phyloP scores from a whole-genome alignment of 768 basidiomycete genomes.

The Tulasnella calospora region DNA sequence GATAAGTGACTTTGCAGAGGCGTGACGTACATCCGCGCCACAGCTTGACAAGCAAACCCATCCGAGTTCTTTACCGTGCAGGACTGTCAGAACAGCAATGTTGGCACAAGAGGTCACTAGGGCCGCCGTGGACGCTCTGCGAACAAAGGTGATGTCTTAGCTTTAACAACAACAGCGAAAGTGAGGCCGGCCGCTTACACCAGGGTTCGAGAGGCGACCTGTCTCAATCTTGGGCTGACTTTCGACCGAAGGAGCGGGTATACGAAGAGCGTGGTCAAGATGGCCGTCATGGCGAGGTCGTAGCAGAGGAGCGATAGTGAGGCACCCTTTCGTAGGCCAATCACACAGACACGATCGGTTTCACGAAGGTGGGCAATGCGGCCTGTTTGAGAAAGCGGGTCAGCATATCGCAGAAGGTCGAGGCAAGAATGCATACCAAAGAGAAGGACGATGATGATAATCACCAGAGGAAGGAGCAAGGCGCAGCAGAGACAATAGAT shows the following conservation, averaged over 20 bases:
- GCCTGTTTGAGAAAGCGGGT: neutral
- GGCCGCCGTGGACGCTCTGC: conserved; percentile 27
- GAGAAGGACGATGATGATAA: conserved; percentile 20
- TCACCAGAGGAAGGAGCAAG: conserved; percentile 17
- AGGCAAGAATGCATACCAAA: neutral
- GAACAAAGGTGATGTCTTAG: neutral
- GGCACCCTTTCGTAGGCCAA: conserved; percentile 23
- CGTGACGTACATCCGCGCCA: conserved; percentile 8
- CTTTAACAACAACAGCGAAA: neutral
- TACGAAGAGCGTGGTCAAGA: conserved; percentile 29
- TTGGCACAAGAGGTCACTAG: conserved; percentile 32
- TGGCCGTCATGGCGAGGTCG: conserved; percentile 28
- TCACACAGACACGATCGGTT: conserved; percentile 25
- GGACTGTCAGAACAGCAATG: conserved; percentile 30
- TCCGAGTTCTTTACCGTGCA: conserved; percentile 31
- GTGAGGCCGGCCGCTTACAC: neutral
- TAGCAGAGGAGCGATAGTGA: conserved; percentile 27
- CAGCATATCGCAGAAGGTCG: neutral
- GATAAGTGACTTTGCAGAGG: neutral
- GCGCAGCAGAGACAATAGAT: conserved; percentile 11
- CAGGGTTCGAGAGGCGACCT: conserved; percentile 25
- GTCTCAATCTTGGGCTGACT: conserved; percentile 12
- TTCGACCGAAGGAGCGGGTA: conserved; percentile 24
- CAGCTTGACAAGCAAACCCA: conserved; percentile 31
- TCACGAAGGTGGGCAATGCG: conserved; percentile 24